Evolutionary conservation across 768 basidiomycete genomes (phyloP).

Genomic region (Boletus patriciae): DNA sequence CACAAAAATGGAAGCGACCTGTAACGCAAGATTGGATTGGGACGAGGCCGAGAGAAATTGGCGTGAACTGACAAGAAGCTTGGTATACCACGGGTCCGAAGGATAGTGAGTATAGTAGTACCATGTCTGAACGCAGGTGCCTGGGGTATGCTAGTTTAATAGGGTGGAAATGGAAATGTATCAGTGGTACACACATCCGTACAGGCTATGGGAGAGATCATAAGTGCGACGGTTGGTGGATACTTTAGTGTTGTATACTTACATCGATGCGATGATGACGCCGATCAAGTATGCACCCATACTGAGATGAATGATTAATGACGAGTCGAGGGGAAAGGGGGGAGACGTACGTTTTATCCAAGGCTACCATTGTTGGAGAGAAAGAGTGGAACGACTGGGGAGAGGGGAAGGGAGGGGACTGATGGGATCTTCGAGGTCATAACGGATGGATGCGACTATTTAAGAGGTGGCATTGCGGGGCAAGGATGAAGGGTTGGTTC

Average conservation of each 20-base stretch:
- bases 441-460: background rate
- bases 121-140: no score
- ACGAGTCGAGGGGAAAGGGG: no score
- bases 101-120: no score
- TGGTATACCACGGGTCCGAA: no score
- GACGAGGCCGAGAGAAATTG: no score
- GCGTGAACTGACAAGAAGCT: no score
- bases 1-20: no score
- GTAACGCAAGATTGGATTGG: no score
- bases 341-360: slow-evolving; percentile 37
- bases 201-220: no score
- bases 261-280: slow-evolving; percentile 50
- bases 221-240: background rate
- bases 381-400: background rate
- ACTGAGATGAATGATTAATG: background rate
- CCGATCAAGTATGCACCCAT: slow-evolving; percentile 53
- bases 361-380: slow-evolving; percentile 7
- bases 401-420: background rate
- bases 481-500: no score
- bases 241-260: slow-evolving; percentile 21
- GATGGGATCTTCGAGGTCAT: background rate
- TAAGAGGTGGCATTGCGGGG: background rate
- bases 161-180: no score
- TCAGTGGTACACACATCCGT: slow-evolving; percentile 33
- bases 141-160: no score